phyloP scores from a whole-genome alignment of 805 yeast genomes.

The Zygosaccharomyces bisporus region DNA sequence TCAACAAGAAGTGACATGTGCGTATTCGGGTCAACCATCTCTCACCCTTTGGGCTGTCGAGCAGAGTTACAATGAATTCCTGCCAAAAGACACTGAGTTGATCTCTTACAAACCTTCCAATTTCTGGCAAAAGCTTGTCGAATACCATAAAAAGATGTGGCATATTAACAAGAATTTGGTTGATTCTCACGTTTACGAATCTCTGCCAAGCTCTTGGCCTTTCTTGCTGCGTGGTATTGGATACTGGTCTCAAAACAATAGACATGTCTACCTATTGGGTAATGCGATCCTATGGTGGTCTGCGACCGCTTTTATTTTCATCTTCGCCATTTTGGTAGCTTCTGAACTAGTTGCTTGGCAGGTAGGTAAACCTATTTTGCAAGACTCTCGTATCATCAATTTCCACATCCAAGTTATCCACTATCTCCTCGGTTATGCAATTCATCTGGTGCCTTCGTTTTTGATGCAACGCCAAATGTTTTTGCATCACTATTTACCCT shows the following conservation, averaged over 20 bases:
- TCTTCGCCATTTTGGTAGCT: slow-evolving; percentile 45
- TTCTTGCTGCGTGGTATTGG: slow-evolving; percentile 71
- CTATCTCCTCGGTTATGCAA: slow-evolving; percentile 63
- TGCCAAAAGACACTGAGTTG: slow-evolving; percentile 44
- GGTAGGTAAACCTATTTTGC: slow-evolving; percentile 47
- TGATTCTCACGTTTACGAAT: slow-evolving; percentile 66
- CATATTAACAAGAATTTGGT: slow-evolving; percentile 65
- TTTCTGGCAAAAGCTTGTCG: slow-evolving; percentile 58
- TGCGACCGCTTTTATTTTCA: slow-evolving; percentile 48
- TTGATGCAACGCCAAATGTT: slow-evolving; percentile 92
- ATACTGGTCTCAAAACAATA: slow-evolving; percentile 57
- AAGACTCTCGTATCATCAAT: slow-evolving; percentile 54
- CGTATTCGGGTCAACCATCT: slow-evolving; percentile 59
- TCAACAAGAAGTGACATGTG: slow-evolving; percentile 83
- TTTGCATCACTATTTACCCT: slow-evolving; percentile 90
- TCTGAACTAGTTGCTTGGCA: slow-evolving; percentile 61
- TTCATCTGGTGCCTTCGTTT: slow-evolving; percentile 72
- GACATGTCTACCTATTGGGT: slow-evolving; percentile 69
- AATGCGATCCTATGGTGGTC: slow-evolving; percentile 82
- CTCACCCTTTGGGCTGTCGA: slow-evolving; percentile 73
- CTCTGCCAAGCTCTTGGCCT: slow-evolving; percentile 74
- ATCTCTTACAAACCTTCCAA: slow-evolving; percentile 51
- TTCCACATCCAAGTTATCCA: slow-evolving; percentile 61
- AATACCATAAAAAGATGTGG: slow-evolving; percentile 76
- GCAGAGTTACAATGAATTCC: slow-evolving; percentile 52